Evolutionary conservation across 305 asterid genomes (phyloP).

Genomic region (Petunia hybrid): DNA sequence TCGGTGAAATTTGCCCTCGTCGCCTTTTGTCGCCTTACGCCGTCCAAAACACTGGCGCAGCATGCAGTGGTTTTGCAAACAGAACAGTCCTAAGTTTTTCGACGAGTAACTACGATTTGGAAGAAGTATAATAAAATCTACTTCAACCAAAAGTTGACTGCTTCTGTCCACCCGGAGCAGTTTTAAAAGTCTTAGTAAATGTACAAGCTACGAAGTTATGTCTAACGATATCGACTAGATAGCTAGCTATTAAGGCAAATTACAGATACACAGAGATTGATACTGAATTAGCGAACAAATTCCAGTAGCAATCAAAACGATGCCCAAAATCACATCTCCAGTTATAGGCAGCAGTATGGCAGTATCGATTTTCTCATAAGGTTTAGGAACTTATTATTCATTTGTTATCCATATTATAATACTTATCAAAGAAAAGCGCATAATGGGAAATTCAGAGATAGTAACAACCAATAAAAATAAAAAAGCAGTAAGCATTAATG

Average conservation of each 20-base stretch:
- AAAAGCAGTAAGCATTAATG: not conserved
- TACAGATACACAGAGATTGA: not conserved
- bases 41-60: not conserved
- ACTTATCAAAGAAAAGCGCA: not conserved
- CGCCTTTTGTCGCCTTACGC: no score
- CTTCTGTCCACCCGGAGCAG: not conserved
- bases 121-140: not conserved
- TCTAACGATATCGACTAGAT: not conserved
- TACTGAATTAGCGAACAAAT: not conserved
- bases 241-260: not conserved
- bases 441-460: not conserved
- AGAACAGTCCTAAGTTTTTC: not conserved
- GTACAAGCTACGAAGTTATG: not conserved
- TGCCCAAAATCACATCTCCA: not conserved
- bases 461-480: not conserved
- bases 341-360: conserved; percentile 13
- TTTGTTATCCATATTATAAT: not conserved
- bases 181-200: not conserved
- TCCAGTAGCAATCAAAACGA: not conserved
- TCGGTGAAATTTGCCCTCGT: no score
- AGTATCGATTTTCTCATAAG: not conserved
- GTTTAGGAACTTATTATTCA: not conserved
- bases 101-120: not conserved
- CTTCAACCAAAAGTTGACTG: not conserved
- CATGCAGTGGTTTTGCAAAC: not conserved